Evolutionary conservation across 1,284 basidiomycete genomes (phyloP), one percentile per base, ranked within the genome.

Genomic region (Ustilago tritici): DNA sequence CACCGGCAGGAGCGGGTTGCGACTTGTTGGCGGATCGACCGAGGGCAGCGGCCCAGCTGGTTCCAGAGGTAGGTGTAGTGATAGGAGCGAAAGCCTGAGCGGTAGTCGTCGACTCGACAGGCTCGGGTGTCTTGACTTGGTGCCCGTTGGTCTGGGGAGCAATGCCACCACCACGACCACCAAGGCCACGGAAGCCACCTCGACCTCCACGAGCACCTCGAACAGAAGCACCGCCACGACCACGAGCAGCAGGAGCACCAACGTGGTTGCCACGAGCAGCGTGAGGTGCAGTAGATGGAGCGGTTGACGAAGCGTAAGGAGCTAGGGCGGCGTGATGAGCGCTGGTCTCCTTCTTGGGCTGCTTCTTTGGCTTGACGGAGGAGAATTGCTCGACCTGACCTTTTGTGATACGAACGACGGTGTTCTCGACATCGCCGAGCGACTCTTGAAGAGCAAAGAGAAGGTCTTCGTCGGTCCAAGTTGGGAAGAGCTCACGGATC

Each of bases 351-450:
- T 84, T 84, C 73, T 79, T 83, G 61, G 64, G 53, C 61, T 83
- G 80, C 89, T 94, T 95, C 90, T 95, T 95, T 86, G 90, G 91
- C 79, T 91, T 91, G 76, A 95, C 93, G 55, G 92, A 91, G 53
- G 91, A 93, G 93, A 94, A 95, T 87, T 93, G 93, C 86, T 92
- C 90, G 52, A 90, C 92, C 77, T 89, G 89, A 82, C 93, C 93
- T 87, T 95, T 93, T 63, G 89, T 90, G 81, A 95, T 94, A 83
- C 92, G 89, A 17, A 90, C 90, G 19, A 90, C 92, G 64, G 93
- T 93, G 59, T 92, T 81, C 81, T 93, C 88, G 60, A 92, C 87
- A 84, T 94, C 93, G 52, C 94, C 94, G 52, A 87, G 87, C 31
- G 91, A 90, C 82, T 95, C 94, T 61, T 86, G 82, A 50, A 95